Evolutionary conservation across 2,329 filamentous ascomycete species (phyloP), one percentile per base, ranked within the genome.

Genomic region (Rutstroemia sydowiana): DNA sequence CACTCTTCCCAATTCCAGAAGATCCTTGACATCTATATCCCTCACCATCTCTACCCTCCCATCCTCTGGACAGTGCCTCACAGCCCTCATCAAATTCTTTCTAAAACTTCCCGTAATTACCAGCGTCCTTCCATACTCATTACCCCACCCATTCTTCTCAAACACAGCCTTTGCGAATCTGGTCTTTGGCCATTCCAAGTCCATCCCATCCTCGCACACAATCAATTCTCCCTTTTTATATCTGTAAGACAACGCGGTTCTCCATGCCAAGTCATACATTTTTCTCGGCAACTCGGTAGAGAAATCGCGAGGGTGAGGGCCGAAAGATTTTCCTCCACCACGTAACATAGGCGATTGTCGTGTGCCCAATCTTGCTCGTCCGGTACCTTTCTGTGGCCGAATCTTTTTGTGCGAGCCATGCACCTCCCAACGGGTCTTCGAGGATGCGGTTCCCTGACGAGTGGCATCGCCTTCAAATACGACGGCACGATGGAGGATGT

Each of bases 1-100:
- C 55, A 98, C 74, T 63, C 90, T 82, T 49, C 87, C 87, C 49
- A 85, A 83, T 73, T 93, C 88, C 59, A 98, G 72, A 58, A 98
- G 70, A 68, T 97, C 88, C 78, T 97, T 98, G 57, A 98, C 89
- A 70, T 97, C 93, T 32, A 98, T 88, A 57, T 95, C 86, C n/a
- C 77, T 73, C 54, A 85, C 74, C 52, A 80, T 77, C 60, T 90
- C 73, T 8, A 85, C 84, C 51, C 82, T 79, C 18, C 87, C 88
- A 56, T 90, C 78, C 63, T 79, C 73, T 8, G 77, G 79, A 56
- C 84, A 70, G 54, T 79, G 72, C 14, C 34, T 40, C 65, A 95
- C 74, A 31, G 84, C 83, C 34, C 75, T 75, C 59, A 82, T 85
- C 45, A 96, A 72, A 51, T 80, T 77, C 39, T 78, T 73, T 56